Percentiles rank a stretch among this genome's conserved stretches.
These are phyloP conservation scores for Pseudonectria buxi DNA, from an alignment of 2,329 filamentous ascomycete species.

Conservation along the genomic window DNA sequence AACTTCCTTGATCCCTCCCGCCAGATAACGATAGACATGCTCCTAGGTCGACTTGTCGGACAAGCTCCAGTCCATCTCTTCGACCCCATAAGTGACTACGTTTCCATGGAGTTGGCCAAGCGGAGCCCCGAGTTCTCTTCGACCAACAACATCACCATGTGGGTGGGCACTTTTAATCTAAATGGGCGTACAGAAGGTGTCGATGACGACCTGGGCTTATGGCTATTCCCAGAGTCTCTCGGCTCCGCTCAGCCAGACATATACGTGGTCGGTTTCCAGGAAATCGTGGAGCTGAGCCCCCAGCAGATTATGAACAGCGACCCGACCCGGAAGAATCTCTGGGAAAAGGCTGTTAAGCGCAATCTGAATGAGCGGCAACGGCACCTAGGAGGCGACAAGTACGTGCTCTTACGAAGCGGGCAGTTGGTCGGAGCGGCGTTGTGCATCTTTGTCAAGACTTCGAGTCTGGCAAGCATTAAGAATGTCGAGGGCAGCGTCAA, in stretches of 20 bases:
- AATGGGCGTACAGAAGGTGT: constrained; percentile 80
- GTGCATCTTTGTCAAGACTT: constrained; percentile 81
- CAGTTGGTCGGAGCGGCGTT: constrained; percentile 92
- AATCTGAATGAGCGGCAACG: constrained; percentile 69
- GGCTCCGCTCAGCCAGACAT: constrained; percentile 69
- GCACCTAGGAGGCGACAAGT: constrained; percentile 62
- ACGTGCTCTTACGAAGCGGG: constrained; percentile 83
- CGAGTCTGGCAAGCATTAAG: constrained; percentile 73
- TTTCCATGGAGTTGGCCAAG: constrained; percentile 67
- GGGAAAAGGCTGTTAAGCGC: constrained; percentile 75
- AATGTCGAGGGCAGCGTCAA: constrained; percentile 96
- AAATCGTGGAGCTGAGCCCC: constrained; percentile 95
- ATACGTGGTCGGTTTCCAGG: constrained; percentile 87
- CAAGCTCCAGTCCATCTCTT: constrained; percentile 80
- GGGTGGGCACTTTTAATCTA: constrained; percentile 87
- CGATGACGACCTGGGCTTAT: constrained; percentile 71
- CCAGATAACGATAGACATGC: constrained; percentile 90
- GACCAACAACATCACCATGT: constrained; percentile 67
- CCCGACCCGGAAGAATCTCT: constrained; percentile 72
- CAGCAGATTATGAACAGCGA: constrained; percentile 99
- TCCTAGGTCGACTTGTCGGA: constrained; percentile 77
- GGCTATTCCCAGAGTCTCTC: constrained; percentile 64
- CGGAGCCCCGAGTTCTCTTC: constrained; percentile 68
- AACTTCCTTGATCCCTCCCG: constrained; percentile 92
- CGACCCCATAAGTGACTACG: constrained; percentile 90